Evolutionary conservation across 495 filamentous ascomycete genomes (phyloP).

Genomic region (Xylaria castorea): DNA sequence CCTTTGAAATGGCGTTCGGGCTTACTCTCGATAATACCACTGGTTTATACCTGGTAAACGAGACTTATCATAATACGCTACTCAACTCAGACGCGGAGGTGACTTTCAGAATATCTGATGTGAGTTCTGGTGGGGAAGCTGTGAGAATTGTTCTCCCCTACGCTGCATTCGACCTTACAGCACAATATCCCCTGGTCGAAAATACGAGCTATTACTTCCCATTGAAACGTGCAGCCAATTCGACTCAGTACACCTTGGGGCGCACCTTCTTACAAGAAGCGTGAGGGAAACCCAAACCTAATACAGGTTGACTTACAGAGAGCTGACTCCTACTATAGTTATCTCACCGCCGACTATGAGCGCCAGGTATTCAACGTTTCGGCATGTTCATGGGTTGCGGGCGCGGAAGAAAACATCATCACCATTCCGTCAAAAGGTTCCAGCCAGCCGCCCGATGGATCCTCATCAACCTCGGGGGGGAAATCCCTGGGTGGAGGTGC

Average conservation of each 20-base stretch:
- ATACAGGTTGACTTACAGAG: neutral
- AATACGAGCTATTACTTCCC: constrained; percentile 58
- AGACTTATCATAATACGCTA: constrained; percentile 49
- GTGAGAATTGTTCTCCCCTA: constrained; percentile 61
- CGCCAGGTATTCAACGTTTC: constrained; percentile 54
- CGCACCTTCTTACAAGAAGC: constrained; percentile 65
- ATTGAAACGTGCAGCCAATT: constrained; percentile 55
- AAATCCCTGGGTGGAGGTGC: constrained; percentile 39
- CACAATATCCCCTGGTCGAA: constrained; percentile 47
- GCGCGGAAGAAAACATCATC: constrained; percentile 42
- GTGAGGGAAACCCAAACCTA: constrained; percentile 26
- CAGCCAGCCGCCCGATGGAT: constrained; percentile 1
- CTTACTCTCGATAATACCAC: constrained; percentile 52
- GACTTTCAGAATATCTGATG: constrained; percentile 57
- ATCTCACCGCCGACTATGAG: constrained; percentile 57
- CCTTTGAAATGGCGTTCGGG: constrained; percentile 61
- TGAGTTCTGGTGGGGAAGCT: constrained; percentile 47
- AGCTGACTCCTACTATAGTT: constrained; percentile 34
- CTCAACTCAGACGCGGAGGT: constrained; percentile 56
- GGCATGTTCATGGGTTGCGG: constrained; percentile 47
- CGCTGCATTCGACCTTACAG: constrained; percentile 57
- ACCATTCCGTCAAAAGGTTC: constrained; percentile 38
- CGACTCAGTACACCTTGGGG: constrained; percentile 62
- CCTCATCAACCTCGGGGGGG: constrained; percentile 2
- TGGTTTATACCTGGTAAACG: constrained; percentile 59